A percentile compares a stretch with the other conserved stretches of the same genome.
Conservation (phyloP, 83 land plant species). For the Picea mariana region DNA sequence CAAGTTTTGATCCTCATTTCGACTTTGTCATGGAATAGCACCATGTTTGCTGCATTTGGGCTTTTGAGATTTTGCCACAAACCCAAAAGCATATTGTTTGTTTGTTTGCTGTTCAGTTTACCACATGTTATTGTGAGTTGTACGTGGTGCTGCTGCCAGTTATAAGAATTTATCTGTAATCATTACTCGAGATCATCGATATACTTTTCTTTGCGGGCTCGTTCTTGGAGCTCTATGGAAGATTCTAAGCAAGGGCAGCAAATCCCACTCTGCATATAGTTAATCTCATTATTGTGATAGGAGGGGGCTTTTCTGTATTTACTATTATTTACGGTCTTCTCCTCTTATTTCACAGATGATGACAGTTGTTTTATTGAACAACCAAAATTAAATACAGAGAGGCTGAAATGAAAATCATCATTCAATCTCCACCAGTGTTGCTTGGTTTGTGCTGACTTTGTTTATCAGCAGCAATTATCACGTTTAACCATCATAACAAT, state of each 20-base stretch:
- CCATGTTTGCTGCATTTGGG: not conserved
- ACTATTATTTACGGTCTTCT: not conserved
- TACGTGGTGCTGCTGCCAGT: not conserved
- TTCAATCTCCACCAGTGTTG: too few relatives aligned
- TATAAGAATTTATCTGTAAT: not conserved
- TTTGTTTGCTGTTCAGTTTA: conserved; percentile 4
- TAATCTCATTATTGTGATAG: not conserved
- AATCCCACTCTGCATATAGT: not conserved
- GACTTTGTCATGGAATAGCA: not conserved
- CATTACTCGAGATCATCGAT: not conserved
- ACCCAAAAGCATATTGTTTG: conserved; percentile 27
- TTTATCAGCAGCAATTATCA: too few relatives aligned
- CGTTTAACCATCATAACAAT: too few relatives aligned
- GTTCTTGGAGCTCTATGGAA: not conserved
- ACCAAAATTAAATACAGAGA: not conserved
- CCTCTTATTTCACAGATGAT: not conserved
- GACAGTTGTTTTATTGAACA: not conserved
- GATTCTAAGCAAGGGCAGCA: not conserved
- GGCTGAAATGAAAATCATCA: not conserved
- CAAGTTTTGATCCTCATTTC: conserved; percentile 1
- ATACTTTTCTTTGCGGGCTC: not conserved
- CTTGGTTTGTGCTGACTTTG: too few relatives aligned
- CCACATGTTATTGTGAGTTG: not conserved
- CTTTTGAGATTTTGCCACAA: conserved; percentile 27
- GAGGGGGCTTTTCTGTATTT: not conserved